These are phyloP conservation scores for Hippophae gyantsensis DNA, from an alignment of 306 rosid species.

Conservation along the genomic window DNA sequence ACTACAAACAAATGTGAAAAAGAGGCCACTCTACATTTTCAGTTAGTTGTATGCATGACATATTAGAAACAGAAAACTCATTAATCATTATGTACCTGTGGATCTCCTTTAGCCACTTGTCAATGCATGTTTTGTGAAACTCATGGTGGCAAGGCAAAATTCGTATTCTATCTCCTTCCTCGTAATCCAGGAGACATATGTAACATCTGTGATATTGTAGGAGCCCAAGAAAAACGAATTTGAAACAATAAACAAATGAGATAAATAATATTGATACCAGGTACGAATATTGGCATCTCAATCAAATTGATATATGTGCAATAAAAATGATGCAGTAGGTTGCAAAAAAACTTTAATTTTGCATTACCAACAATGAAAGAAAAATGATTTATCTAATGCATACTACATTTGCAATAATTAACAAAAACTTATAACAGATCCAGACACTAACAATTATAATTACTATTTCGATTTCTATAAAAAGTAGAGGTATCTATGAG, in stretches of 20 bases:
- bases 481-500: not conserved
- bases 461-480: not conserved
- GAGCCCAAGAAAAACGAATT: conserved; percentile 15
- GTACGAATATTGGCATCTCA: not conserved
- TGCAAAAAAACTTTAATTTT: not conserved
- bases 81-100: conserved; percentile 52
- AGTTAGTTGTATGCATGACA: not conserved
- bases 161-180: conserved; percentile 87
- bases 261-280: not conserved
- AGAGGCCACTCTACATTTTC: not conserved
- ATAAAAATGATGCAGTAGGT: not conserved
- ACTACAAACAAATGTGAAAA: not conserved
- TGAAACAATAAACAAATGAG: not conserved
- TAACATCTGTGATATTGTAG: conserved; percentile 55
- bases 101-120: conserved; percentile 99
- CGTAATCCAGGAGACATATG: conserved; percentile 98
- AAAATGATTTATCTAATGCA: not conserved
- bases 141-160: conserved; percentile 90
- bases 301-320: not conserved
- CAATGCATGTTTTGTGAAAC: conserved; percentile 76
- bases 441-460: not conserved
- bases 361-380: not conserved
- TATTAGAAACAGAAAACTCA: not conserved
- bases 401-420: not conserved
- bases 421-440: not conserved